These are phyloP conservation scores for Fusarium bactridioides DNA, from an alignment of 2,329 filamentous ascomycete genomes.

Conservation along the genomic window DNA sequence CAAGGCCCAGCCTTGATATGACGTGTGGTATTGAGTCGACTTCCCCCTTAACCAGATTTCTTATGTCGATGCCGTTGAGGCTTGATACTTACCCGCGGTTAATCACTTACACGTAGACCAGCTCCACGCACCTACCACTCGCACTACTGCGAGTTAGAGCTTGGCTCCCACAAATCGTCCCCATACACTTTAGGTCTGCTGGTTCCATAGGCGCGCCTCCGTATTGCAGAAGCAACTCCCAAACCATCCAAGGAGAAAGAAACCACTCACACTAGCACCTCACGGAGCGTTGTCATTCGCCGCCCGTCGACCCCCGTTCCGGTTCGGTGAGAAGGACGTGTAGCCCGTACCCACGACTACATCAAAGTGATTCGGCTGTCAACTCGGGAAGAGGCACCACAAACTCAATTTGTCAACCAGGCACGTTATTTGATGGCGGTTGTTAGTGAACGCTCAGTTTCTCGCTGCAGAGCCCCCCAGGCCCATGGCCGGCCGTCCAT, in stretches of 20 bases:
- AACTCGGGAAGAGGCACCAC: conserved; percentile 22
- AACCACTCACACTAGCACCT: conserved; percentile 16
- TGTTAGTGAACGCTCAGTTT: conserved; percentile 14
- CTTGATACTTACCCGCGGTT: conserved; percentile 28
- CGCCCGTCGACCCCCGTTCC: neutral
- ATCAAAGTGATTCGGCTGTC: conserved; percentile 22
- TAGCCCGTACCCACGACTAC: neutral
- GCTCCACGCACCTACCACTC: conserved; percentile 13
- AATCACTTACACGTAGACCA: conserved; percentile 23
- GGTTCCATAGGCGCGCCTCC: conserved; percentile 38
- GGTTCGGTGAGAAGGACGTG: conserved; percentile 37
- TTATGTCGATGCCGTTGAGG: conserved; percentile 3
- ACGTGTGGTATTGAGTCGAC: neutral
- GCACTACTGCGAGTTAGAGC: conserved; percentile 14
- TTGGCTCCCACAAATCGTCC: conserved; percentile 11
- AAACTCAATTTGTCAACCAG: conserved; percentile 15
- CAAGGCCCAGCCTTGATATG: neutral
- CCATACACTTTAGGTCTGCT: conserved; percentile 15
- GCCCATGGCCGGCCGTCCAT: conserved; percentile 21
- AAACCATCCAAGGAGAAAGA: conserved; percentile 17
- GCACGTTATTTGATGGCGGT: conserved; percentile 9
- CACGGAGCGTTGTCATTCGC: conserved; percentile 1
- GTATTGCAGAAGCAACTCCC: conserved; percentile 1
- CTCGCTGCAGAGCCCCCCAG: conserved; percentile 10
- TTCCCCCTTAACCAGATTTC: neutral